Evolutionary conservation across 352 stramenopile species (phyloP).

Genomic region (Phytophthora podocarpi): DNA sequence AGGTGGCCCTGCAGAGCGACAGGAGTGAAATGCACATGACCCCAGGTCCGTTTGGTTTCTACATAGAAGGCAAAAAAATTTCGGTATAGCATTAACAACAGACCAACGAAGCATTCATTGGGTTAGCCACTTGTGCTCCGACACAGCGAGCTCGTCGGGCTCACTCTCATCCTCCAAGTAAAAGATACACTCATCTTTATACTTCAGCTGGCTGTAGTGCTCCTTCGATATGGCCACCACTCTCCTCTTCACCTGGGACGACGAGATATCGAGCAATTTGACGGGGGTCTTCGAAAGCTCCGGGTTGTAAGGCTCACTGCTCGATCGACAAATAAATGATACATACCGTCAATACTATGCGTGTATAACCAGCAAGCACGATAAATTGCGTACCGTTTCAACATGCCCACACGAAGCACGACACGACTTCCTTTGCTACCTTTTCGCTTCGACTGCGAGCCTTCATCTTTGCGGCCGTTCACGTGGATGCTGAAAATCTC

Average conservation of each 20-base stretch:
- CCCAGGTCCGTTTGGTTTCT: not conserved
- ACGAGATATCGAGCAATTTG: slow-evolving; percentile 53
- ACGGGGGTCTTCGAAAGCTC: slow-evolving; percentile 47
- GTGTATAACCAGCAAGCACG: not conserved
- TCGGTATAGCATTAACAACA: slow-evolving; percentile 6
- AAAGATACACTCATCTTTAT: slow-evolving; percentile 81
- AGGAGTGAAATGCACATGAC: not conserved
- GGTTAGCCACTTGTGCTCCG: slow-evolving; percentile 26
- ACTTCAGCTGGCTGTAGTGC: slow-evolving; percentile 63
- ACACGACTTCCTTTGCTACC: slow-evolving; percentile 37
- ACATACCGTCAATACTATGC: not conserved
- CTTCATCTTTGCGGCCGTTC: slow-evolving; percentile 25
- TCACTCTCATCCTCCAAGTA: slow-evolving; percentile 52
- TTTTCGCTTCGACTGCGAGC: slow-evolving; percentile 32
- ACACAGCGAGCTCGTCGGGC: slow-evolving; percentile 3
- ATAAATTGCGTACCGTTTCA: slow-evolving; percentile 55
- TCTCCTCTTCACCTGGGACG: slow-evolving; percentile 67
- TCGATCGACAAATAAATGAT: not conserved
- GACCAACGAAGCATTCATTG: slow-evolving; percentile 10
- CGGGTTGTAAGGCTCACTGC: slow-evolving; percentile 60
- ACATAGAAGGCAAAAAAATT: not conserved
- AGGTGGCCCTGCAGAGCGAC: slow-evolving; percentile 6
- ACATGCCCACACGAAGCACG: slow-evolving; percentile 61
- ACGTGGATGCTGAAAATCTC: slow-evolving; percentile 77
- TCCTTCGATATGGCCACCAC: slow-evolving; percentile 72